Conservation (phyloP, 2,329 filamentous ascomycete genomes). For the Colletotrichum lupini region DNA sequence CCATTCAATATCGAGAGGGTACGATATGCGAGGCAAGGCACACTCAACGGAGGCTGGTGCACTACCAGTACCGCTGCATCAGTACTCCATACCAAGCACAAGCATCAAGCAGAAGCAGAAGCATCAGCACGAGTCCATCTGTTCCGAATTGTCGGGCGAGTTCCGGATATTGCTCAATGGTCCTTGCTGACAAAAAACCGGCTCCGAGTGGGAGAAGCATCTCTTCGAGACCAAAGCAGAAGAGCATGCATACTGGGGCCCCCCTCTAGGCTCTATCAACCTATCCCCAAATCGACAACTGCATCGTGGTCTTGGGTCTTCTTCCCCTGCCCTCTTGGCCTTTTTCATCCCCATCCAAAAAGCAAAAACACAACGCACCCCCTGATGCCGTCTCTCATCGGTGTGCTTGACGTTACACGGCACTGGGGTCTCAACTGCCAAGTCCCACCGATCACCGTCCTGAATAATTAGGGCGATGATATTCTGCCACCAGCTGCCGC, state of each 20-base stretch:
- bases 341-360: slow-evolving; percentile 17
- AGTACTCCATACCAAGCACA: neutral
- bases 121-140: neutral
- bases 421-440: slow-evolving; percentile 2
- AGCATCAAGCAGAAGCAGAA: neutral
- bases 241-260: slow-evolving; percentile 20
- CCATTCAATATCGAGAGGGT: neutral
- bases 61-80: too few relatives aligned
- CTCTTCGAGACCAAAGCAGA: slow-evolving; percentile 17
- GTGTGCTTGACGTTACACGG: slow-evolving; percentile 25
- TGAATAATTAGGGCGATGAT: slow-evolving; percentile 34
- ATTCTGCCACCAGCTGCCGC: too few relatives aligned
- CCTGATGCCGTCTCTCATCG: neutral
- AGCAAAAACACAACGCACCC: neutral
- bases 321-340: neutral
- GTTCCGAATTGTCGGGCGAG: slow-evolving; percentile 31
- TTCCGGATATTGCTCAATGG: slow-evolving; percentile 20
- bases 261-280: neutral
- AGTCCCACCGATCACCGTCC: slow-evolving; percentile 32
- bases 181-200: slow-evolving; percentile 5
- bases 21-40: slow-evolving; percentile 7
- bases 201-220: slow-evolving; percentile 19
- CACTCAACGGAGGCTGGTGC: neutral
- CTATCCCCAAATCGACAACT: slow-evolving; percentile 35
- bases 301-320: slow-evolving; percentile 24